A percentile compares a stretch with the other conserved stretches of the same genome.
Conservation (phyloP, 164 flowering plant species). For the Vitis cinerea region DNA sequence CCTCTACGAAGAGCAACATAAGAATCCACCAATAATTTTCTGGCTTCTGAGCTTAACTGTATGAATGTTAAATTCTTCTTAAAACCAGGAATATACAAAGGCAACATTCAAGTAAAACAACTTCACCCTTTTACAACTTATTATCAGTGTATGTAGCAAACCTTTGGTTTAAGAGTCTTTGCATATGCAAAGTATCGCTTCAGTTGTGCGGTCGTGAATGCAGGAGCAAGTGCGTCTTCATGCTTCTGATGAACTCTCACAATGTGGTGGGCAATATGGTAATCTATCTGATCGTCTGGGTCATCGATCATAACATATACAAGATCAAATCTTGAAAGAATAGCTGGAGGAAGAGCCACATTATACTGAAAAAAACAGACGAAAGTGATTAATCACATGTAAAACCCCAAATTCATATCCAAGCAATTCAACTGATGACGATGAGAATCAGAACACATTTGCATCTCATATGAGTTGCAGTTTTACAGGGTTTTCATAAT, state of each 20-base stretch:
- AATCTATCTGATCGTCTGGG: conserved; percentile 92
- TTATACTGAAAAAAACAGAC: conserved; percentile 61
- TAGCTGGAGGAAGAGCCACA: conserved; percentile 98
- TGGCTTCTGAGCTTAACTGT: conserved; percentile 78
- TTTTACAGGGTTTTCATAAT: neutral
- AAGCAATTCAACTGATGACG: neutral
- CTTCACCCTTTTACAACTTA: no score
- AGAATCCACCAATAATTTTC: conserved; percentile 82
- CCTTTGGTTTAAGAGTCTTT: conserved; percentile 92
- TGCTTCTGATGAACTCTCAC: conserved; percentile 94
- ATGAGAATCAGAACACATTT: neutral
- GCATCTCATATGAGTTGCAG: neutral
- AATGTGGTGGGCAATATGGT: conserved; percentile 92
- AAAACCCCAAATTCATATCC: no score
- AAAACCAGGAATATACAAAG: no score
- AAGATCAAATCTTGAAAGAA: conserved; percentile 97
- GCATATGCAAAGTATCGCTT: conserved; percentile 93
- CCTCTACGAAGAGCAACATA: conserved; percentile 90
- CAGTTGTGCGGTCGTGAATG: conserved; percentile 76
- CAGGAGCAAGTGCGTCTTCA: conserved; percentile 83
- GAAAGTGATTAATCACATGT: neutral
- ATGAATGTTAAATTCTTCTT: no score
- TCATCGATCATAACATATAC: conserved; percentile 98
- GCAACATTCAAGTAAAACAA: no score
- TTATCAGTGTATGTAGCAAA: conserved; percentile 12